These are phyloP conservation scores for Barnettozyma wickerhamii DNA, from an alignment of 805 yeast species.

Conservation along the genomic window DNA sequence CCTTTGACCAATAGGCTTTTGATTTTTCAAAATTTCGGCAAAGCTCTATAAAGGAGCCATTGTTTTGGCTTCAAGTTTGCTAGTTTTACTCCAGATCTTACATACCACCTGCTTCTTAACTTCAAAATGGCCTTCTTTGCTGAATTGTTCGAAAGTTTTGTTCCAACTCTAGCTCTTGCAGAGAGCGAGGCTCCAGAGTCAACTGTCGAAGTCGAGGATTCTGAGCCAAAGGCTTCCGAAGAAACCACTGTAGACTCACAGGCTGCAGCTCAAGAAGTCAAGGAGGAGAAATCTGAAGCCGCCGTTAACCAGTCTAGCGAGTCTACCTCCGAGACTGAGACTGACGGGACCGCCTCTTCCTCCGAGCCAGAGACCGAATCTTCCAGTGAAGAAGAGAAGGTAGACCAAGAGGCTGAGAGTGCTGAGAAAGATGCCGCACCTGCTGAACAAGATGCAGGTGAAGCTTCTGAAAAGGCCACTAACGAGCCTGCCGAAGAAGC, in stretches of 20 bases:
- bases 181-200: conserved; percentile 33
- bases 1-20: conserved; percentile 9
- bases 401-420: conserved; percentile 30
- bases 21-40: not conserved
- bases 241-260: conserved; percentile 12
- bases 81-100: too few relatives aligned
- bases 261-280: conserved; percentile 6
- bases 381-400: conserved; percentile 10
- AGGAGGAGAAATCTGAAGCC: conserved; percentile 6
- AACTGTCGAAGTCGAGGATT: not conserved
- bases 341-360: conserved; percentile 3
- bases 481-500: conserved; percentile 12
- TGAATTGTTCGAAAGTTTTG: conserved; percentile 60
- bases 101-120: too few relatives aligned
- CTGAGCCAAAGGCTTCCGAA: conserved; percentile 4
- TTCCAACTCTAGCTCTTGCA: conserved; percentile 79
- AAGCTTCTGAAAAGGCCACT: conserved; percentile 8
- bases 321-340: too few relatives aligned
- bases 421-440: conserved; percentile 27
- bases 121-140: conserved; percentile 16
- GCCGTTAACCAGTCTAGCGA: conserved; percentile 6
- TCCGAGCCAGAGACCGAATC: conserved; percentile 13
- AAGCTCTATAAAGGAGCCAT: not conserved
- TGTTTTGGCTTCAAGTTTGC: not conserved
- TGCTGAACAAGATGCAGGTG: conserved; percentile 10